These are phyloP conservation scores for Pseudocercospora pini-densiflorae DNA, from an alignment of 2,329 filamentous ascomycete species.

Conservation along the genomic window DNA sequence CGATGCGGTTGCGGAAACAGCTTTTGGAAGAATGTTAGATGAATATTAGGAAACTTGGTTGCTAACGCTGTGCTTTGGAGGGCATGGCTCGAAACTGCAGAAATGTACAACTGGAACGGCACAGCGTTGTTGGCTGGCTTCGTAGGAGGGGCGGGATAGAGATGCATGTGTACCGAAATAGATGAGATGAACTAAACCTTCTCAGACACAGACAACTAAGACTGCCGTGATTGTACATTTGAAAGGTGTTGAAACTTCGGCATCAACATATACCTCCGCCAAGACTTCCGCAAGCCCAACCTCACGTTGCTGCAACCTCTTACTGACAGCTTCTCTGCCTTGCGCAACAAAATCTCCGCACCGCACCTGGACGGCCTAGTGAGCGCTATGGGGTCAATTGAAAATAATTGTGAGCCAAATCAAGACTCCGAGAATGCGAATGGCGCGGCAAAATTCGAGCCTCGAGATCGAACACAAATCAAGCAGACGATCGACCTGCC, in stretches of 20 bases:
- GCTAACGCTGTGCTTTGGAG: not conserved
- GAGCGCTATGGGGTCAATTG: not conserved
- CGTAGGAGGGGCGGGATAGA: not conserved
- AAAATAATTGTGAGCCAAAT: not conserved
- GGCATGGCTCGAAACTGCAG: not conserved
- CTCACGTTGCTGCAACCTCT: not conserved
- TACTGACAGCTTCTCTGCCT: no score
- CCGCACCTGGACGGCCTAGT: not conserved
- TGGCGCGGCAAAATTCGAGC: slow-evolving; percentile 31
- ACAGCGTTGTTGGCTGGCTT: slow-evolving; percentile 10
- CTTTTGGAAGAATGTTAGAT: not conserved
- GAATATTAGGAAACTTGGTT: not conserved
- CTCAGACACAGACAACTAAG: not conserved
- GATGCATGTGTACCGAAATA: not conserved
- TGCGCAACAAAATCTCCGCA: no score
- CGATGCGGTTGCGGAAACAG: not conserved
- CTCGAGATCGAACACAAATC: slow-evolving; percentile 38
- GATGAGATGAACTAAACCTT: not conserved
- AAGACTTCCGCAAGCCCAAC: not conserved
- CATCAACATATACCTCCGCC: not conserved
- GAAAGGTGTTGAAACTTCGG: no score
- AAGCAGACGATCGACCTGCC: slow-evolving; percentile 25
- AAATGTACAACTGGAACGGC: not conserved
- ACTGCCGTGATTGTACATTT: not conserved
- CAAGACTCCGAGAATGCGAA: not conserved